phyloP scores from a whole-genome alignment of 495 filamentous ascomycete genomes.

The Penicillium crystallinum region DNA sequence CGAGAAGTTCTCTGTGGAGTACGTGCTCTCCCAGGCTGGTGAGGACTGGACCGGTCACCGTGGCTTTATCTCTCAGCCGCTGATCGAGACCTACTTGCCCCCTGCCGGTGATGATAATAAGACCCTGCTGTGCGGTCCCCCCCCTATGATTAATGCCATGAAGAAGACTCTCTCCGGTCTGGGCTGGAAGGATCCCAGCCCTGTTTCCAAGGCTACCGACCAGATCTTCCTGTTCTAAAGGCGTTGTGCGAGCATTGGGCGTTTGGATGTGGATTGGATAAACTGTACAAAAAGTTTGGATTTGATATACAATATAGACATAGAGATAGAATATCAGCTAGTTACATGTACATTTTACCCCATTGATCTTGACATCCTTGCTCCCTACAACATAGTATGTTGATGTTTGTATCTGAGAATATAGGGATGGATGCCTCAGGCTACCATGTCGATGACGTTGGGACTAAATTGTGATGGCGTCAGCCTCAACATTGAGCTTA shows the following conservation, averaged over 20 bases:
- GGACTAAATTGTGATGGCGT: too few species aligned
- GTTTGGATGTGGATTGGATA: not conserved
- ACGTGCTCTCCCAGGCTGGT: slow-evolving; percentile 34
- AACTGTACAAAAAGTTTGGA: not conserved
- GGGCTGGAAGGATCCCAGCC: slow-evolving; percentile 25
- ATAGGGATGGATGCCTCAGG: too few species aligned
- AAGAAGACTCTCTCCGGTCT: slow-evolving; percentile 25
- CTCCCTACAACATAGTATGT: too few species aligned
- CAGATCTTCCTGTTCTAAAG: slow-evolving; percentile 27
- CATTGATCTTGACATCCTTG: too few species aligned
- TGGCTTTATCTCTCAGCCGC: slow-evolving; percentile 17
- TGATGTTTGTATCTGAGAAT: too few species aligned
- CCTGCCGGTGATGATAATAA: slow-evolving; percentile 11
- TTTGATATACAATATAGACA: not conserved
- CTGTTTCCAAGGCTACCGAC: slow-evolving; percentile 26
- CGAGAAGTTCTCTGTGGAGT: slow-evolving; percentile 37
- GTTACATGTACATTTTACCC: not conserved
- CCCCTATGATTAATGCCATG: slow-evolving; percentile 27
- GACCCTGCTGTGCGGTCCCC: slow-evolving; percentile 31
- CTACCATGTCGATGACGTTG: too few species aligned
- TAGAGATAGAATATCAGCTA: not conserved
- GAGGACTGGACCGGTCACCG: slow-evolving; percentile 17
- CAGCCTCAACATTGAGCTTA: too few species aligned
- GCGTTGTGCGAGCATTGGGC: not conserved
- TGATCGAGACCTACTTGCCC: slow-evolving; percentile 16